Percentiles rank a stretch among this genome's conserved stretches.
Conservation (phyloP, 768 basidiomycete species). For the Pholiota microspora region DNA sequence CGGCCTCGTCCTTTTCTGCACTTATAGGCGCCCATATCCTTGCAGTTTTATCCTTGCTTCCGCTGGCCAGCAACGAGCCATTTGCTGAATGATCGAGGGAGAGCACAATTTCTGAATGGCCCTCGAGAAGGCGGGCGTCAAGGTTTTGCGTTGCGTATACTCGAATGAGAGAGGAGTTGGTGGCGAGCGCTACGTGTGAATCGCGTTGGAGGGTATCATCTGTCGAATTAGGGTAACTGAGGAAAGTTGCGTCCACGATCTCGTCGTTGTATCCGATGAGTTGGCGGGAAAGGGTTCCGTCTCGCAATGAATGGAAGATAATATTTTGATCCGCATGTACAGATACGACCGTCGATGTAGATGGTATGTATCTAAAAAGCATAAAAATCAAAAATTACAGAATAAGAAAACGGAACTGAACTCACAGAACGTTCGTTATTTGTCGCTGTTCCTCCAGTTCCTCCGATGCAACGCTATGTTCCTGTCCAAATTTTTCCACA, state of each 20-base stretch:
- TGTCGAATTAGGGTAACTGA: slow-evolving; percentile 40
- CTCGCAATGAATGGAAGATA: slow-evolving; percentile 80
- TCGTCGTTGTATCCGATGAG: slow-evolving; percentile 98
- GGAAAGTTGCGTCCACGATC: slow-evolving; percentile 86
- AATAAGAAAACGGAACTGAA: slow-evolving; percentile 15
- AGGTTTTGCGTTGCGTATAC: slow-evolving; percentile 76
- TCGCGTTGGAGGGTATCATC: slow-evolving; percentile 37
- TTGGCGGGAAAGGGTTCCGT: slow-evolving; percentile 66
- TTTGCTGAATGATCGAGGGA: slow-evolving; percentile 69
- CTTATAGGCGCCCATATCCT: slow-evolving; percentile 70
- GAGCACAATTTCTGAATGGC: slow-evolving; percentile 91
- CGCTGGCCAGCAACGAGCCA: slow-evolving; percentile 79
- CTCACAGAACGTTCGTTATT: slow-evolving; percentile 81
- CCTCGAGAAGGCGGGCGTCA: slow-evolving; percentile 83
- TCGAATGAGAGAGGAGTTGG: slow-evolving; percentile 94
- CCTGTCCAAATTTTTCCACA: slow-evolving; percentile 56
- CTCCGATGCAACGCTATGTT: slow-evolving; percentile 38
- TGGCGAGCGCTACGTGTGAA: slow-evolving; percentile 88
- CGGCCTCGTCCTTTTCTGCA: slow-evolving; percentile 5
- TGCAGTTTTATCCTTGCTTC: slow-evolving; percentile 89
- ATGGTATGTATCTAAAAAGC: slow-evolving; percentile 61
- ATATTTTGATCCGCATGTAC: slow-evolving; percentile 98
- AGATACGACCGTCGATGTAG: slow-evolving; percentile 66
- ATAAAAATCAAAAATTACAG: slow-evolving; percentile 1
- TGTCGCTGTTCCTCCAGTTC: slow-evolving; percentile 80